Base-by-base conservation (phyloP, 179 eudicot genomes). In the Beta corolliflora region DNA sequence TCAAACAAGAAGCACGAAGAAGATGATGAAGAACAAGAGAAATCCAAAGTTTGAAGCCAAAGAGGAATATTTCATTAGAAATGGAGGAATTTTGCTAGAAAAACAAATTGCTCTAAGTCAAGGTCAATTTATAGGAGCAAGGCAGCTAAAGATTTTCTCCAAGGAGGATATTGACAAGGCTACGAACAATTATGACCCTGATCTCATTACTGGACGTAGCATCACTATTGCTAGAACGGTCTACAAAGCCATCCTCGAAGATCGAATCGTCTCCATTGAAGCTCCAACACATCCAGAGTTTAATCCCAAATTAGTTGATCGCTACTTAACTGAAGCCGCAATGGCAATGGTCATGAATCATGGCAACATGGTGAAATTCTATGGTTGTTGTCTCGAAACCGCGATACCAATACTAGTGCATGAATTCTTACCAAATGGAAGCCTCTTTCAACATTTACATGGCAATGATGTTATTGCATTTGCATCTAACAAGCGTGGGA, bases 31-130 rank as follows among this genome's bases (percentile, higher is more conserved):
- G 56, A 29, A 25, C 54, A 59, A 75, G 50, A 11, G 9, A 48
- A 48, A 48, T 7, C 52, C 55, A 31, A 68, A 81, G n/a, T 31
- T 69, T 19, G 71, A 48, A 58, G 1, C 75, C 31, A 76, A 45
- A 36, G 76, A 81, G 41, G 71, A 81, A 31, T 56, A 77, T 77
- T 77, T 71, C 65, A 54, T 53, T 6, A 73, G 55, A 77, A 77
- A 77, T 53, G 81, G 77, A n/a, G 77, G 65, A 6, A 77, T 82
- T 61, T 71, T 82, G 55, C 75, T 77, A 44, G 73, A 77, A 54
- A 82, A 82, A 63, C 81, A 77, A 50, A 71, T 82, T 36, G 81
- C 84, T n/a, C 19, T 82, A 10, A 82, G 73, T 81, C 53, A 61
- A 71, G 84, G 81, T 54, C 79, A 58, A 61, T 55, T 19, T 29